phyloP scores from a whole-genome alignment of 352 stramenopile species.

The Globisporangium perplexum region DNA sequence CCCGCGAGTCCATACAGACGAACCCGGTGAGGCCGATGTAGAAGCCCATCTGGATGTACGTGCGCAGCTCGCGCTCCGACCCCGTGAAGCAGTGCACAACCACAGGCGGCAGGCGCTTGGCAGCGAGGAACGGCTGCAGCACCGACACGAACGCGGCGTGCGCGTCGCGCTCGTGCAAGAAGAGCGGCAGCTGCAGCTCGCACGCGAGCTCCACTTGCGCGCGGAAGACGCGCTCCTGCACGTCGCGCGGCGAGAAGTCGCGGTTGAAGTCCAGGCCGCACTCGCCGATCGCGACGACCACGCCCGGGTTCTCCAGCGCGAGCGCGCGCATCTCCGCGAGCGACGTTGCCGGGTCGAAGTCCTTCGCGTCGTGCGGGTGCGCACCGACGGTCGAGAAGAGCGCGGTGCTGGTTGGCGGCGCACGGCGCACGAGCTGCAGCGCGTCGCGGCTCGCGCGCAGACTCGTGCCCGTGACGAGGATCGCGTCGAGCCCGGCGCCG shows the following conservation, averaged over 20 bases:
- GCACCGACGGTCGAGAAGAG: constrained; percentile 91
- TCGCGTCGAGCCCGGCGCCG: constrained; percentile 54
- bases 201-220: constrained; percentile 87
- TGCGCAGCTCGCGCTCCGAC: constrained; percentile 34
- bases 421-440: constrained; percentile 27
- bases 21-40: constrained; percentile 74
- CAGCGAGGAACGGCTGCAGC: constrained; percentile 26
- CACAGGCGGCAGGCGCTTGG: constrained; percentile 31
- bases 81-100: constrained; percentile 80
- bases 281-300: constrained; percentile 91
- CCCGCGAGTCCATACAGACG: constrained; percentile 56
- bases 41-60: constrained; percentile 58
- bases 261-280: constrained; percentile 96
- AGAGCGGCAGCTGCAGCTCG: constrained; percentile 86
- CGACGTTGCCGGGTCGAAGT: constrained; percentile 46
- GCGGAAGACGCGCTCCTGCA: constrained; percentile 84
- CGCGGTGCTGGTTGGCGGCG: constrained; percentile 5
- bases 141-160: constrained; percentile 44
- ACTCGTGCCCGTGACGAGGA: constrained; percentile 86
- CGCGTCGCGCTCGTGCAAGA: constrained; percentile 88
- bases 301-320: constrained; percentile 28
- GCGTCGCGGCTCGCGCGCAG: constrained; percentile 30
- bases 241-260: constrained; percentile 90
- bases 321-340: constrained; percentile 37
- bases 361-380: constrained; percentile 91